Evolutionary conservation across 352 stramenopile genomes (phyloP), one percentile per base, ranked within the genome.

Genomic region (Phytopythium boreale): DNA sequence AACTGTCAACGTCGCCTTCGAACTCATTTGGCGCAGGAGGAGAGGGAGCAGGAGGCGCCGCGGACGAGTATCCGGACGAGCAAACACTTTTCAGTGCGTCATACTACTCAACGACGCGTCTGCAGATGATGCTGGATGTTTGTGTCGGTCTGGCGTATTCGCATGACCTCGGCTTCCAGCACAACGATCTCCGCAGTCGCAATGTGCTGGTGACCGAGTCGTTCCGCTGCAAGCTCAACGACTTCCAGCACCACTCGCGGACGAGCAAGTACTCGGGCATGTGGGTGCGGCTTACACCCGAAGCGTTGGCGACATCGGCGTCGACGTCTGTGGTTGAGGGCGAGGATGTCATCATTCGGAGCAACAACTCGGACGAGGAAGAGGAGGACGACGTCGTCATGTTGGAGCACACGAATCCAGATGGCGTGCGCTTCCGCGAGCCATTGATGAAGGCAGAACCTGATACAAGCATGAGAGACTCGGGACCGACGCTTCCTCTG

Each of bases 161-260:
- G 15, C 84, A 93, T 59, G 74, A 77, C 29, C 69, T 66, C 49
- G 69, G 74, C 4, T 64, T 89, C 34, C 79, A 74, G 11, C 84
- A 93, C 29, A 75, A 74, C 41, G 84, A 93, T 41, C 31, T 93
- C 27, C 82, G 83, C 2, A 89, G 76, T 70, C 77, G 82, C 41
- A 91, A 91, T 62, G 77, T 93, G 29, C 70, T 93, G 26, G 66
- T 91, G 46, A 84, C 75, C 1, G 75, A 83, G 26, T 27, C 71
- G 20, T 81, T 87, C 56, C 62, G 62, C 20, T 84, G 77, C 69
- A 93, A 91, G 59, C 52, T 93, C 56, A 82, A 72, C 22, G 82
- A 90, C 43, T 76, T 84, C 36, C 70, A 78, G 4, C 79, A 77
- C 19, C 53, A 84, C 50, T 72, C 67, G 53, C 62, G 69, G 2